Base-by-base conservation (phyloP, 2,329 filamentous ascomycete genomes). In the Dissoconium aciculare region DNA sequence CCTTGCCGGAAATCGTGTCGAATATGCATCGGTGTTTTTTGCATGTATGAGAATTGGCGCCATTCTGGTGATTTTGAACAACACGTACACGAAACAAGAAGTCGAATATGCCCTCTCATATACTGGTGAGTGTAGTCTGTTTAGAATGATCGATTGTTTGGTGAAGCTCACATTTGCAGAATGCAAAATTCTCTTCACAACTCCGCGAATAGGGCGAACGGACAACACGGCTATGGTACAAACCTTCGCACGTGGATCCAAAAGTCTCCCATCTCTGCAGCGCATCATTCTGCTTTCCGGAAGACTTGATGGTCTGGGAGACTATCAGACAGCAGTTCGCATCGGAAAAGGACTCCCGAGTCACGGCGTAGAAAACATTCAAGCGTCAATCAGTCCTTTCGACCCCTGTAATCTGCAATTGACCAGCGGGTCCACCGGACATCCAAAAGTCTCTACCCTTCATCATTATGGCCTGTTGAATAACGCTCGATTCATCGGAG, bases 1-100 rank as follows among this genome's bases (percentile, higher is more conserved):
- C 41, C 81, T 83, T 73, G 77, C 78, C 40, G 60, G 67, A 4
- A 69, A 71, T 39, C 67, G 66, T 40, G 64, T 69, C 37, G 62
- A 69, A 41, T 69, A 78, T 16, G 55, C 56, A 27, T 66, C 76
- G 3, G 66, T 82, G 11, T 80, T 82, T 60, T 82, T 83, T 42
- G 77, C 75, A 3, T 74, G 72, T 8, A 71, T 74, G 24, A 47
- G 55, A 27, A 42, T 62, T 9, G 58, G 58, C 2, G 56, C 56
- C 2, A 54, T 61, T 19, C 60, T 84, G 31, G 78, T 84, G 15
- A 81, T 84, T 26, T 59, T 85, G 41, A 85, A 85, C 58, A 85
- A 83, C 56, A 85, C 78, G 0, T 85, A 85, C 50, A 85, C 79
- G 1, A 65, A 74, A 2, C 69, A 67, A 1, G 79, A 85, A 55